These are phyloP conservation scores for Tylopilus plumbeoviolaceoides DNA, from an alignment of 768 basidiomycete species.

Conservation along the genomic window DNA sequence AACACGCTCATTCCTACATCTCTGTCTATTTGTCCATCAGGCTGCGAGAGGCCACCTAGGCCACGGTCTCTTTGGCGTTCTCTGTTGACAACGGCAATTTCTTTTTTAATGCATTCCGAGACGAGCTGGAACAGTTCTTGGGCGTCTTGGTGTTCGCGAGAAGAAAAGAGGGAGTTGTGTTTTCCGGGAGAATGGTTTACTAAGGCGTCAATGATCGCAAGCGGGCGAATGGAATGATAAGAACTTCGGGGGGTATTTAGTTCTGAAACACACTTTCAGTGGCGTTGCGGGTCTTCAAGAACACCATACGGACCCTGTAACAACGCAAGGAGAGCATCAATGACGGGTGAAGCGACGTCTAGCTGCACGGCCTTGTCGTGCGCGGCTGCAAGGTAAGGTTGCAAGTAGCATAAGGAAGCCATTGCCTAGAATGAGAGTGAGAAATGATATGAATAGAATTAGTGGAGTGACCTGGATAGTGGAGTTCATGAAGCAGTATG, in stretches of 20 bases:
- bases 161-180: conserved; percentile 67
- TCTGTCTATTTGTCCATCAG: conserved; percentile 19
- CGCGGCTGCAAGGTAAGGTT: conserved; percentile 73
- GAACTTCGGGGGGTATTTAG: conserved; percentile 60
- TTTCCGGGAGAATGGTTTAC: conserved; percentile 50
- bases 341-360: conserved; percentile 82
- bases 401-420: conserved; percentile 80
- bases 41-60: conserved; percentile 50
- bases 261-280: conserved; percentile 36
- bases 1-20: conserved; percentile 69
- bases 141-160: conserved; percentile 95
- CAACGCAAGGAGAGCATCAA: conserved; percentile 73
- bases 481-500: conserved; percentile 97
- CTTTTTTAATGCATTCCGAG: conserved; percentile 85
- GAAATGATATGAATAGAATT: conserved; percentile 5
- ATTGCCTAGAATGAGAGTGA: conserved; percentile 57
- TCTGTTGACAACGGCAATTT: conserved; percentile 66
- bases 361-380: conserved; percentile 72
- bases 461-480: conserved; percentile 67
- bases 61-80: conserved; percentile 72
- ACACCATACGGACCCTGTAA: conserved; percentile 50
- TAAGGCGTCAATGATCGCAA: conserved; percentile 67
- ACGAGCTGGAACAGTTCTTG: conserved; percentile 97
- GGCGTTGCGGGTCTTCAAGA: not conserved
- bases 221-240: conserved; percentile 64